phyloP scores from a whole-genome alignment of 2,329 filamentous ascomycete species.

The Acrocalymma vagum region DNA sequence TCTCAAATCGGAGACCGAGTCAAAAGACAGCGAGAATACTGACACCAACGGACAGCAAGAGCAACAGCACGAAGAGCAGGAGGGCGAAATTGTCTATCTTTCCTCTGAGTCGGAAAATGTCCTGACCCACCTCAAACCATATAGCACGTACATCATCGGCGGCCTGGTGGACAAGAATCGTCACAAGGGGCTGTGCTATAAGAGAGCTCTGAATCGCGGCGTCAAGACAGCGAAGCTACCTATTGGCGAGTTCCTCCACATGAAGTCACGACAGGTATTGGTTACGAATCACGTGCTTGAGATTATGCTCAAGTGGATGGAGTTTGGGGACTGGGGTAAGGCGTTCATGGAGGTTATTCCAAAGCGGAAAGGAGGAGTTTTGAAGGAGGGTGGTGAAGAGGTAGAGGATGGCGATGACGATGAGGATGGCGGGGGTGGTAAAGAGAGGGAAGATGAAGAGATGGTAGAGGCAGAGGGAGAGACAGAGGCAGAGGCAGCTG shows the following conservation, averaged over 20 bases:
- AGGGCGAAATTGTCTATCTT: conserved; percentile 80
- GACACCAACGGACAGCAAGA: conserved; percentile 46
- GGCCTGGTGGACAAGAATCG: conserved; percentile 96
- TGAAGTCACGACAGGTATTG: conserved; percentile 85
- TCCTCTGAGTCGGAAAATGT: conserved; percentile 91
- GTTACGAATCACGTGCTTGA: conserved; percentile 96
- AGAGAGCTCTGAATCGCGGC: conserved; percentile 75
- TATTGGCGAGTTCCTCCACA: conserved; percentile 93
- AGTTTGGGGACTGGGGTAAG: conserved; percentile 88
- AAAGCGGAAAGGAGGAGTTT: conserved; percentile 81
- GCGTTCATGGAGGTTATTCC: conserved; percentile 91
- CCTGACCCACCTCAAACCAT: conserved; percentile 81
- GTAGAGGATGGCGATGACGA: conserved; percentile 20
- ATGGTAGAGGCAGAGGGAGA: conserved; percentile 17
- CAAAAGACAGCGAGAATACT: conserved; percentile 38
- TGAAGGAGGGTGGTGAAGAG: conserved; percentile 57
- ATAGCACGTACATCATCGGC: conserved; percentile 91
- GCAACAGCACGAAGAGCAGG: conserved; percentile 31
- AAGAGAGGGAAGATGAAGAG: conserved; percentile 15
- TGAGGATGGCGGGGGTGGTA: conserved; percentile 13
- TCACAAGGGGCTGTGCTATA: conserved; percentile 93
- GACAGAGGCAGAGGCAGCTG: conserved; percentile 12
- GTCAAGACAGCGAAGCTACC: conserved; percentile 90
- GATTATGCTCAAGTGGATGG: conserved; percentile 94
- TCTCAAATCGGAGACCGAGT: conserved; percentile 50